Percentiles rank a stretch among this genome's conserved stretches.
These are phyloP conservation scores for Dianthus caryophyllus DNA, from an alignment of 148 eudicot genomes.

Conservation along the genomic window DNA sequence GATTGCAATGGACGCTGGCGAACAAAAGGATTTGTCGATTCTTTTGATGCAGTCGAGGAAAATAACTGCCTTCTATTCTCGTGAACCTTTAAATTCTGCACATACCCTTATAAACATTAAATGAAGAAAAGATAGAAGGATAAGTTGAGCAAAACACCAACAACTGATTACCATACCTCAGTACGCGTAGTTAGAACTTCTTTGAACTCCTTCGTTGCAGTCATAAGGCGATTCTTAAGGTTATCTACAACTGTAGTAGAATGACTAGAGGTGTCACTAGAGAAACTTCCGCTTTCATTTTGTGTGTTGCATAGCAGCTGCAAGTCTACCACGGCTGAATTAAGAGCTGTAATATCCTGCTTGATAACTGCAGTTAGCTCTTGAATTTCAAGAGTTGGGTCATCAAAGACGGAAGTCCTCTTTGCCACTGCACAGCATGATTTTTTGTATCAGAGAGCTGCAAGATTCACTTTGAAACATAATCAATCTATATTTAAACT, in stretches of 20 bases:
- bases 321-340: conserved; percentile 68
- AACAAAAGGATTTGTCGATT: conserved; percentile 57
- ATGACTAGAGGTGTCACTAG: conserved; percentile 62
- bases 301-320: conserved; percentile 62
- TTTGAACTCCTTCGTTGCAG: conserved; percentile 72
- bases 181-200: conserved; percentile 81
- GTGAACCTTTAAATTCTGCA: conserved; percentile 70
- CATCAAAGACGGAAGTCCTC: conserved; percentile 74
- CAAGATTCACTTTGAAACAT: background rate
- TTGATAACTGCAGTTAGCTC: conserved; percentile 79
- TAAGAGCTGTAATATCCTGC: conserved; percentile 77
- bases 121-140: background rate
- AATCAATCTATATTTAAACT: background rate
- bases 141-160: conserved; percentile 2
- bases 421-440: conserved; percentile 62
- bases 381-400: conserved; percentile 69
- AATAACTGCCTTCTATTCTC: conserved; percentile 66
- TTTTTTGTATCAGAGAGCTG: background rate
- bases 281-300: conserved; percentile 55
- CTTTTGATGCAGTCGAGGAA: conserved; percentile 55
- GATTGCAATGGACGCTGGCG: conserved; percentile 68
- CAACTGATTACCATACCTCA: conserved; percentile 41
- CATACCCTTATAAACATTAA: background rate
- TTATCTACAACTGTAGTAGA: conserved; percentile 80
- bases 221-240: conserved; percentile 71